Evolutionary conservation across 352 stramenopile species (phyloP).

Genomic region (Pythium aquatile): DNA sequence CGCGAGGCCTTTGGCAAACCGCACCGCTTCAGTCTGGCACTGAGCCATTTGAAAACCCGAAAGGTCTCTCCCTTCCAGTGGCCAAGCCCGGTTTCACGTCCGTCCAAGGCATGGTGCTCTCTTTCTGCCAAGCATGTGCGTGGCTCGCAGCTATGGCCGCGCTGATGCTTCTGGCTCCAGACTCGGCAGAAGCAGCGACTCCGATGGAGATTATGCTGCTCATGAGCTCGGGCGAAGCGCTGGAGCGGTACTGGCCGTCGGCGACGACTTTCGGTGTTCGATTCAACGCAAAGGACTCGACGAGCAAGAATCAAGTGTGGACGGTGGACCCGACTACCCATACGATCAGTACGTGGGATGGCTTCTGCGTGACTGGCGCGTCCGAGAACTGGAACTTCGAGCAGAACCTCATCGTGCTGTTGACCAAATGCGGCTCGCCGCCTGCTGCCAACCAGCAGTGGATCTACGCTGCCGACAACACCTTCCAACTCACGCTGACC

Average conservation of each 20-base stretch:
- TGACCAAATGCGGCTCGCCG: background rate
- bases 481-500: conserved; percentile 1
- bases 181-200: too few species aligned
- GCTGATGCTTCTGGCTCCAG: background rate
- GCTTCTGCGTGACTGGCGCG: background rate
- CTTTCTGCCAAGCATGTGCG: too few species aligned
- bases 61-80: too few species aligned
- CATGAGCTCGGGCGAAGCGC: background rate
- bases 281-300: background rate
- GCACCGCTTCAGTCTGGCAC: too few species aligned
- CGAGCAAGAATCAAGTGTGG: background rate
- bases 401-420: background rate
- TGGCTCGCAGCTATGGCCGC: background rate
- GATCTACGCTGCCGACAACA: background rate
- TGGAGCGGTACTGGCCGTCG: background rate
- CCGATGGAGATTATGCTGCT: conserved; percentile 5
- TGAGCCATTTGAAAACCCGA: too few species aligned
- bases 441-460: background rate
- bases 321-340: background rate
- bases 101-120: too few species aligned
- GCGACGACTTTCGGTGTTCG: background rate
- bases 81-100: too few species aligned
- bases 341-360: background rate
- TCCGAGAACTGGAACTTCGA: background rate
- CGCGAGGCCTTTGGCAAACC: too few species aligned